Base-by-base conservation (phyloP, 331 rosid genomes). In the Quercus tomentella region DNA sequence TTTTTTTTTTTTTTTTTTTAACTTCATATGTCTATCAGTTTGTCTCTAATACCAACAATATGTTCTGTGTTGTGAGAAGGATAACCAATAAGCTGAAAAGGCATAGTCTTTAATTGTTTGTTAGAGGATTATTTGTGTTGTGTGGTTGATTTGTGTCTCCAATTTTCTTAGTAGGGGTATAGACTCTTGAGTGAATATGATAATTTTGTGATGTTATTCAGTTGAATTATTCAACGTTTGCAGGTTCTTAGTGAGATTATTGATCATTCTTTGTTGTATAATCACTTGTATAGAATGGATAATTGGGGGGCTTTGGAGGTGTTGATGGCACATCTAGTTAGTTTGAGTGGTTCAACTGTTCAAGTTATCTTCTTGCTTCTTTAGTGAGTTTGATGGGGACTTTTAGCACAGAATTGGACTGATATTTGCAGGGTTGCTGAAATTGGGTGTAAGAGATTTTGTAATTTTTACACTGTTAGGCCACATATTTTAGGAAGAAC, bases 381-480 rank as follows among this genome's bases (percentile, higher is more conserved):
- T 54, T 73, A 25, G 63, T 26, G 52, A 75, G 21, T 31, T 73
- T 45, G 62, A 41, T 25, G 70, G 35, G 76, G 57, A 35, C 35
- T 69, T 3, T 31, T 63, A 66, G 56, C 57, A 63, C 73, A 31
- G 73, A 56, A 23, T 78, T 78, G 57, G 73, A 66, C 68, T 75
- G 55, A 3, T 61, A 31, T 67, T 82, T 62, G 63, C 52, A 55
- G 77, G 51, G 74, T 56, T 66, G 25, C 76, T 70, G 78, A 61
- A 80, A 68, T 80, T 26, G 56, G 54, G 52, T 43, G 1, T 41
- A 41, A 11, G 67, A 33, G 67, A 26, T 55, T 54, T 41, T 25
- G 67, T 62, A 43, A 21, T 52, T 60, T 80, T 67, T 45, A 56
- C 63, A 43, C 71, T 35, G 72, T 30, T 70, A 81, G 56, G 56